Base-by-base conservation (phyloP, 306 rosid genomes). In the Prunus mume region DNA sequence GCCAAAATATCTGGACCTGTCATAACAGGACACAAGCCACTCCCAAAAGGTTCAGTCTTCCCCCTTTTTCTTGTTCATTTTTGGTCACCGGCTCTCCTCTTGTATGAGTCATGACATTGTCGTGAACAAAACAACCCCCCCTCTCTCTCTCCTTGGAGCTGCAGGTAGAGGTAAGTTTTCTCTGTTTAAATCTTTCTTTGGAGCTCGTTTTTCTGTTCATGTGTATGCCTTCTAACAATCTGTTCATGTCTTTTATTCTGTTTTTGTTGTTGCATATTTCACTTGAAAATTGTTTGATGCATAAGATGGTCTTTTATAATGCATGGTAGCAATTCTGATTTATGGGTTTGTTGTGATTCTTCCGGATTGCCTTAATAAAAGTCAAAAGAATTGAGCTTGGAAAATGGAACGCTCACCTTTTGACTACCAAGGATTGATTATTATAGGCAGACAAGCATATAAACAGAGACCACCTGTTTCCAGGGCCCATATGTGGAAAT, bases 341-440 rank as follows among this genome's bases (percentile, higher is more conserved):
- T 54, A 65, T 71, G 51, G 30, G 22, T 38, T 71, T 34, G 3
- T 12, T 12, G 22, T 54, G 7, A 38, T 54, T 13, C 54, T 56
- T 7, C 76, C 41, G 17, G 65, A 71, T 12, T 5, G 1, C n/a
- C 55, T 12, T 6, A n/a, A 12, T 19, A 17, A 57, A 56, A 57
- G 76, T 72, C 76, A 57, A 72, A 27, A 72, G 20, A 41, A 13
- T 72, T 38, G 67, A 57, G 55, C 76, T 57, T 1, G 67, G 58
- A 57, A 72, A 9, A 72, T 38, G 18, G 68, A 50, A 18, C 9
- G 28, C 45, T 3, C 12, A 25, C 46, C 13, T 49, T 69, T 69
- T 69, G 73, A 69, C 73, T 50, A 50, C 22, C 22, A 25, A 69
- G 56, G 54, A 2, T 0, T 13, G 56, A 47, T 1, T 46, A 5